A percentile compares a stretch with the other conserved stretches of the same genome.
Conservation (phyloP, 148 eudicot species). For the Cornus suecica region DNA sequence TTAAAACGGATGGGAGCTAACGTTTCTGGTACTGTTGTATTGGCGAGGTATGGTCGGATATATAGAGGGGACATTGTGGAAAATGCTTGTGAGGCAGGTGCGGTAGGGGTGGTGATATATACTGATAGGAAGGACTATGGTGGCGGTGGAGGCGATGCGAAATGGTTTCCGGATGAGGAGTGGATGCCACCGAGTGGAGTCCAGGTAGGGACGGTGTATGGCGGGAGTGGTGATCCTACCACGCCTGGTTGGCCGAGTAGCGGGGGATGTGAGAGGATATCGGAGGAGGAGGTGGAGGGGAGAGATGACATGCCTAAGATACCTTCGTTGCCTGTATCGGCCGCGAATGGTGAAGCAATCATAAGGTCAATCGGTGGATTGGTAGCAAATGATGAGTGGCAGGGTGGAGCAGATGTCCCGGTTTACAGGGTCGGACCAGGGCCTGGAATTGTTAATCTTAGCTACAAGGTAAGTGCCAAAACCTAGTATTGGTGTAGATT, state of each 20-base stretch:
- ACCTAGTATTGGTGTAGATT: not conserved
- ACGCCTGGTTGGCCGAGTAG: slow-evolving; percentile 68
- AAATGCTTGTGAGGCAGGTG: slow-evolving; percentile 51
- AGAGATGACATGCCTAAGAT: slow-evolving; percentile 46
- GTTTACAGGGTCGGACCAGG: slow-evolving; percentile 61
- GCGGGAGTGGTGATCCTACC: slow-evolving; percentile 55
- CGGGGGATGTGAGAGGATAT: slow-evolving; percentile 47
- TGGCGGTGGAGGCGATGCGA: slow-evolving; percentile 33
- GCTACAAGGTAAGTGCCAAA: slow-evolving; percentile 30
- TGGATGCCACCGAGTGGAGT: slow-evolving; percentile 75
- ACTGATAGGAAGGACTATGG: slow-evolving; percentile 57
- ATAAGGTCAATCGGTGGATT: slow-evolving; percentile 38
- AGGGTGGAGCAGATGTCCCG: slow-evolving; percentile 45
- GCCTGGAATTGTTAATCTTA: slow-evolving; percentile 49
- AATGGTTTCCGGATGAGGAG: slow-evolving; percentile 49
- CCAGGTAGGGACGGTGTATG: slow-evolving; percentile 54
- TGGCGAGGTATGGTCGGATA: slow-evolving; percentile 53
- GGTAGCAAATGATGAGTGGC: slow-evolving; percentile 51
- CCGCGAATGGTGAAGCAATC: slow-evolving; percentile 48
- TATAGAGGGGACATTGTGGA: slow-evolving; percentile 57
- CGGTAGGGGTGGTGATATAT: slow-evolving; percentile 42
- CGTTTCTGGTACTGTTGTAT: slow-evolving; percentile 32
- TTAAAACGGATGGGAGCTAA: slow-evolving; percentile 36
- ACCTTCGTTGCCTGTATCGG: slow-evolving; percentile 55
- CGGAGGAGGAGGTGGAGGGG: slow-evolving; percentile 39